Percentiles rank a stretch among this genome's conserved stretches.
phyloP scores from a whole-genome alignment of 2,329 filamentous ascomycete species.

The Cladosporium sp. region DNA sequence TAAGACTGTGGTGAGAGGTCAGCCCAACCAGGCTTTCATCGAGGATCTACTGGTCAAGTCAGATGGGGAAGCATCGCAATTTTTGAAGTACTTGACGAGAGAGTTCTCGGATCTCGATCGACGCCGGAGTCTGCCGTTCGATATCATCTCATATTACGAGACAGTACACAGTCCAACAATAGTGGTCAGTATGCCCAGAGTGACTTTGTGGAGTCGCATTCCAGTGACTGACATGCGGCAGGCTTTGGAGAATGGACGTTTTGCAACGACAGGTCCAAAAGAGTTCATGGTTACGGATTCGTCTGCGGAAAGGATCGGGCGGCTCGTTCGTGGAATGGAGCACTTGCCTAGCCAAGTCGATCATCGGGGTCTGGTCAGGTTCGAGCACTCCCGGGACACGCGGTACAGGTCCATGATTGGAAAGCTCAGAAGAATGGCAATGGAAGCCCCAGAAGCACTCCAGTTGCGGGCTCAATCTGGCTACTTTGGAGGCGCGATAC shows the following conservation, averaged over 20 bases:
- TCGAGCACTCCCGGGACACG: background rate
- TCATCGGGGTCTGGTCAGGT: background rate
- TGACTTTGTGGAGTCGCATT: background rate
- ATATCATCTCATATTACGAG: background rate
- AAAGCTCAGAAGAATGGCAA: background rate
- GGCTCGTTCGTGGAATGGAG: background rate
- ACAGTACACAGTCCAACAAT: background rate
- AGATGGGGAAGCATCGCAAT: conserved; percentile 7
- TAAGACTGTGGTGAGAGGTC: conserved; percentile 10
- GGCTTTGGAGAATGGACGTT: background rate
- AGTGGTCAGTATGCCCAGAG: background rate
- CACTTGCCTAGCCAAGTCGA: background rate
- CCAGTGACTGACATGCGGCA: background rate
- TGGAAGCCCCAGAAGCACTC: background rate
- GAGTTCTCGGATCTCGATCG: conserved; percentile 9
- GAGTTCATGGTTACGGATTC: conserved; percentile 2
- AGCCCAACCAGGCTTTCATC: background rate
- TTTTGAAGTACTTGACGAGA: conserved; percentile 5
- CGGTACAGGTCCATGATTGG: background rate
- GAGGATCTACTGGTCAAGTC: background rate
- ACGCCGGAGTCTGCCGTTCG: background rate
- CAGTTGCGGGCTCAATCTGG: background rate
- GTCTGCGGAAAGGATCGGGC: background rate
- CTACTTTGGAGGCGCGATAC: conserved; percentile 35
- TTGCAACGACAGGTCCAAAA: background rate